Base-by-base conservation (phyloP, 805 yeast genomes). In the Nakazawaea laoshanensis region DNA sequence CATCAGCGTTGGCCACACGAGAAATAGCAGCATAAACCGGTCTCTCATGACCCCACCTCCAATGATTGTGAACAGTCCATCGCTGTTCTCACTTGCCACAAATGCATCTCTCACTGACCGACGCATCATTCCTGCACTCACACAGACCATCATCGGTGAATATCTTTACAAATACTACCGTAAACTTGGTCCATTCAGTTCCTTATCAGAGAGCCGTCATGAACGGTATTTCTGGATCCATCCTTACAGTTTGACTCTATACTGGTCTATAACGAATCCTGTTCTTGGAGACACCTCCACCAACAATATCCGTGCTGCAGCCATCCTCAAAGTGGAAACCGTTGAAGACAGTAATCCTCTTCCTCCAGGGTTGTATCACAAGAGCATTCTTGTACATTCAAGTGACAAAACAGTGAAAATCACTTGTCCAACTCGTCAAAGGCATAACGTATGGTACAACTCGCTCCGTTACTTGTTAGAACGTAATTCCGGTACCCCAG, bases 211-310 rank as follows among this genome's bases (percentile, higher is more conserved):
- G 32, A 70, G 72, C 26, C 71, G 96, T 39, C 98, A 89, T 50
- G 92, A 82, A 49, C 70, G 96, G 43, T 89, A 74, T 59, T 89
- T 89, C 67, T 92, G 97, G 97, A 74, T 92, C 28, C 95, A 89
- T 56, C 97, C 98, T 3, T 88, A 88, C 55, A 80, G 92, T 7
- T 59, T 86, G 62, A 85, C 95, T 0, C 63, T 89, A 29, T 87
- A 85, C 55, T 89, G 98, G 98, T 78, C 89, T 3, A 67, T 71
- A 4, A 66, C 76, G 9, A 84, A 83, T 48, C 96, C 96, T 1
- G 80, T 79, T 0, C 51, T 81, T 30, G 69, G 74, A 3, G 78
- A 81, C 43, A 82, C 86, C 7, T 60, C 77, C 1, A 67, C 68
- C 3, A 74, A 70, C 20, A 76, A 70, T 46, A 81, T 94, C 3